phyloP scores from a whole-genome alignment of 75 land plant species.

The Selaginella tamariscina region DNA sequence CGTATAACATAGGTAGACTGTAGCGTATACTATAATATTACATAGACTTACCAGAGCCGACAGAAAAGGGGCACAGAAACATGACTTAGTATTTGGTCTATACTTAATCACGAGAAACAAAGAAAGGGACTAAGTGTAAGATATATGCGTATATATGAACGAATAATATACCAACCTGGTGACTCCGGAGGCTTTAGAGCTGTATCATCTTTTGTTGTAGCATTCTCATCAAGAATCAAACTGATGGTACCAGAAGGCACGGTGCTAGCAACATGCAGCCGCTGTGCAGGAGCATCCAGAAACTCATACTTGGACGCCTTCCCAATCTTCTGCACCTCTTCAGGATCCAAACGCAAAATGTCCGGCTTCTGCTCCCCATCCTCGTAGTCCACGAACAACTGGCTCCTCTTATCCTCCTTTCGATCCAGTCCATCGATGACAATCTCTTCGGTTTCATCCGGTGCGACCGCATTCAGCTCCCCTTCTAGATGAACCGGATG shows the following conservation, averaged over 20 bases:
- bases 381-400: not conserved
- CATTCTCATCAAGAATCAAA: not conserved
- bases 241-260: not conserved
- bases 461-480: not conserved
- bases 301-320: not conserved
- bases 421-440: not conserved
- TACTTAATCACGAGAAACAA: too few species aligned
- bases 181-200: not conserved
- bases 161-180: not conserved
- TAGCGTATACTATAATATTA: too few species aligned
- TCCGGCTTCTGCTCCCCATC: not conserved
- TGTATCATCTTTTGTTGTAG: not conserved
- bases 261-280: not conserved
- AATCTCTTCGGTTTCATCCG: not conserved
- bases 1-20: too few species aligned
- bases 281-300: not conserved
- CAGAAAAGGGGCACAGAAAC: too few species aligned
- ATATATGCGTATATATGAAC: too few species aligned
- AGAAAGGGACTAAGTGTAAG: too few species aligned
- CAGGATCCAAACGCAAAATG: not conserved
- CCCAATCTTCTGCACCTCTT: not conserved
- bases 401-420: not conserved
- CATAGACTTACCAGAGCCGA: too few species aligned
- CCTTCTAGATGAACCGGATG: not conserved
- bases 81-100: too few species aligned